Conservation (phyloP, 2,329 filamentous ascomycete species). For the Aureobasidium musti region DNA sequence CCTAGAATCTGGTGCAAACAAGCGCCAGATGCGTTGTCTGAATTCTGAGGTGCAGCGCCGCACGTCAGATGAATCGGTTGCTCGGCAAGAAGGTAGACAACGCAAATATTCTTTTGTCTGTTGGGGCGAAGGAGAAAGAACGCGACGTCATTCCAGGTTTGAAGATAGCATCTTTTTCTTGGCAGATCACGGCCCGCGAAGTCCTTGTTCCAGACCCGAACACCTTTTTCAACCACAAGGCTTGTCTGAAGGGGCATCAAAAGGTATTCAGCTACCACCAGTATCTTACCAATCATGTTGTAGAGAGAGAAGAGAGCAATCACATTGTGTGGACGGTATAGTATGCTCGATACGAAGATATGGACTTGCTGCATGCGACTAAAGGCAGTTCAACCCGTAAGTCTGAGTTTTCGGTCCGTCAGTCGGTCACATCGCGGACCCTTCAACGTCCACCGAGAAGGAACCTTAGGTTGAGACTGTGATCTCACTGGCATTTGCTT, state of each 20-base stretch:
- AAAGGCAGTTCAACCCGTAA: slow-evolving; percentile 16
- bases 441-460: slow-evolving; percentile 28
- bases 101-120: slow-evolving; percentile 9
- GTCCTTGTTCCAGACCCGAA: slow-evolving; percentile 10
- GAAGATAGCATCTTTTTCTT: slow-evolving; percentile 2
- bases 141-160: background rate
- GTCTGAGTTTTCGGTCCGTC: slow-evolving; percentile 28
- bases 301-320: background rate
- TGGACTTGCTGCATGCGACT: background rate
- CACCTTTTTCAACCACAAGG: background rate
- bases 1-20: background rate
- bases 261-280: background rate
- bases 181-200: slow-evolving; percentile 14
- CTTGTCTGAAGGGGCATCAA: background rate
- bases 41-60: background rate
- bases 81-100: slow-evolving; percentile 24
- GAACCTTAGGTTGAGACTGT: slow-evolving; percentile 27
- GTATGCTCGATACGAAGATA: background rate
- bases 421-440: slow-evolving; percentile 30
- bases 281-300: background rate
- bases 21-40: background rate
- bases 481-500: slow-evolving; percentile 27
- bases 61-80: slow-evolving; percentile 22
- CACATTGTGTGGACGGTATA: background rate
- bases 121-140: slow-evolving; percentile 9